Conservation (phyloP, 164 flowering plant species). For the Stephania yunnanensis region DNA sequence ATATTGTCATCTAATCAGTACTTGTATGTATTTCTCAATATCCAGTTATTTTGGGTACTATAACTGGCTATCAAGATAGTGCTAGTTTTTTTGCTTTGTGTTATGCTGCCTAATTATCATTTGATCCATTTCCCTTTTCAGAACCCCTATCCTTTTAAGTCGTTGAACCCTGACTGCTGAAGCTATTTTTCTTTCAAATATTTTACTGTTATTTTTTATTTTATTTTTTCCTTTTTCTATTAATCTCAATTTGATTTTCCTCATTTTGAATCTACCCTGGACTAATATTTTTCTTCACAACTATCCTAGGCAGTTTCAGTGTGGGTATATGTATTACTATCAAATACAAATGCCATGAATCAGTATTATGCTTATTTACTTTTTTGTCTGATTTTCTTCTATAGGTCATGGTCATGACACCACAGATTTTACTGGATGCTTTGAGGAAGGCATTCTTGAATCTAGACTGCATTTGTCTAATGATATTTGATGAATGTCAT, state of each 20-base stretch:
- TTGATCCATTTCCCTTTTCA: not conserved
- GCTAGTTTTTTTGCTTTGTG: not conserved
- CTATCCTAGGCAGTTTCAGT: not conserved
- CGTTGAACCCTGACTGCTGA: not conserved
- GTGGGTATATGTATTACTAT: not conserved
- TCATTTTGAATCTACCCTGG: not conserved
- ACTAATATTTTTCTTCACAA: not conserved
- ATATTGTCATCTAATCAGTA: not conserved
- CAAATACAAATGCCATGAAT: not conserved
- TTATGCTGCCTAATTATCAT: not conserved
- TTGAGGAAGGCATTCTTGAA: constrained; percentile 68
- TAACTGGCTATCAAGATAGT: not conserved
- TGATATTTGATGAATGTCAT: constrained; percentile 83
- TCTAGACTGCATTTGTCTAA: constrained; percentile 43
- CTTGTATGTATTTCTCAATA: not conserved
- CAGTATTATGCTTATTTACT: not conserved
- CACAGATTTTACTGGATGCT: constrained; percentile 74
- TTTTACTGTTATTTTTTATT: not conserved
- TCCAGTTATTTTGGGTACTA: not conserved
- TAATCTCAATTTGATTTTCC: not conserved
- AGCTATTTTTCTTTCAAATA: not conserved
- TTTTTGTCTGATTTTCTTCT: constrained; percentile 3
- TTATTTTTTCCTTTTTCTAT: not conserved
- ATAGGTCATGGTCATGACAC: constrained; percentile 92
- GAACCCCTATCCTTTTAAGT: not conserved